phyloP scores from a whole-genome alignment of 257 asterid genomes.

The Solanum boliviense region DNA sequence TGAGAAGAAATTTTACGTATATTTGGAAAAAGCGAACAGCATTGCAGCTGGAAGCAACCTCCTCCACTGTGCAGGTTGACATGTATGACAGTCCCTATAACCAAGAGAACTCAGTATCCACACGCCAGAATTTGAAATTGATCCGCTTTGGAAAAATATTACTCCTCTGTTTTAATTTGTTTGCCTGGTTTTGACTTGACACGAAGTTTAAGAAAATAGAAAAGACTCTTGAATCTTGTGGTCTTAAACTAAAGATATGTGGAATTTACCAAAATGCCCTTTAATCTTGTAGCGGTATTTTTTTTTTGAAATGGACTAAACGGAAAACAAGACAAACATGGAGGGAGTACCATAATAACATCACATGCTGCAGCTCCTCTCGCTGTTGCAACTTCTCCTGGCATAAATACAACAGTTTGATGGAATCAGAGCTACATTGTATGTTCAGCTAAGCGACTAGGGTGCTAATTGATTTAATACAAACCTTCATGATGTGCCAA shows the following conservation, averaged over 20 bases:
- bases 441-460: background rate
- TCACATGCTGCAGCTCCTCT: conserved; percentile 46
- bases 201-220: background rate
- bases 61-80: conserved; percentile 49
- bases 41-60: conserved; percentile 54
- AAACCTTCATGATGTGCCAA: conserved; percentile 52
- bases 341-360: conserved; percentile 35
- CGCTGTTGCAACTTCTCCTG: conserved; percentile 71
- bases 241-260: background rate
- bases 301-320: background rate
- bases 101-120: background rate
- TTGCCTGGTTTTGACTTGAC: background rate
- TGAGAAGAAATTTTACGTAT: conserved; percentile 22
- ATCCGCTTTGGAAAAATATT: background rate
- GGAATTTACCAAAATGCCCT: background rate
- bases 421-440: background rate
- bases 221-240: background rate
- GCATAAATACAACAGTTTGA: background rate
- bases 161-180: background rate
- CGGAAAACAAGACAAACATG: background rate
- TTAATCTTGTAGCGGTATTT: background rate
- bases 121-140: background rate
- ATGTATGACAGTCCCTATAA: conserved; percentile 38
- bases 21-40: conserved; percentile 61
- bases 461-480: background rate